Evolutionary conservation across 2,329 filamentous ascomycete species (phyloP).

Genomic region (Cyphellophora attinorum): DNA sequence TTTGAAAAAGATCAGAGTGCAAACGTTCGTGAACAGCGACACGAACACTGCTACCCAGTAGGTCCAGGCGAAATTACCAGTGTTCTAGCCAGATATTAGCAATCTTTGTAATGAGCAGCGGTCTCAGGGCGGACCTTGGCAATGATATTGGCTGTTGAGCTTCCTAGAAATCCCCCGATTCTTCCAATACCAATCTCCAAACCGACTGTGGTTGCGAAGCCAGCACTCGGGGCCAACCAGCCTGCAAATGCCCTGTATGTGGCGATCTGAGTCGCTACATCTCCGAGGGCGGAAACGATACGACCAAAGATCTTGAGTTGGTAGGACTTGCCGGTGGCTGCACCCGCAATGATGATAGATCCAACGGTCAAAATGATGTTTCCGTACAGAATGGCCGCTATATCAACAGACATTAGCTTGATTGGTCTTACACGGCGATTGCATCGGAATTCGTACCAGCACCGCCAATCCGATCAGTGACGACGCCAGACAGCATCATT

Average conservation of each 20-base stretch:
- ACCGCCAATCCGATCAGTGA: slow-evolving; percentile 51
- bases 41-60: slow-evolving; percentile 57
- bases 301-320: slow-evolving; percentile 51
- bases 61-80: slow-evolving; percentile 54
- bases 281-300: slow-evolving; percentile 49
- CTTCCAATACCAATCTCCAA: too few relatives aligned
- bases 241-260: slow-evolving; percentile 52
- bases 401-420: too few relatives aligned
- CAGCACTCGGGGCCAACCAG: slow-evolving; percentile 54
- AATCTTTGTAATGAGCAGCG: not conserved
- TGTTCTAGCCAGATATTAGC: slow-evolving; percentile 41
- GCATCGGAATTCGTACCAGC: slow-evolving; percentile 52
- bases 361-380: slow-evolving; percentile 51
- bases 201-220: too few relatives aligned
- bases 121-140: too few relatives aligned
- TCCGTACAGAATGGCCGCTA: slow-evolving; percentile 54
- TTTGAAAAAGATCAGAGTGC: slow-evolving; percentile 44
- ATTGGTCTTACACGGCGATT: too few relatives aligned
- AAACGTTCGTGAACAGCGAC: slow-evolving; percentile 53
- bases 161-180: too few relatives aligned
- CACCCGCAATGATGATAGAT: slow-evolving; percentile 49
- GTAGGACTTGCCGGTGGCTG: slow-evolving; percentile 46
- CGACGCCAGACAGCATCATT: slow-evolving; percentile 44
- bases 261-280: slow-evolving; percentile 54
- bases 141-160: too few relatives aligned